These are phyloP conservation scores for Atkinsonella hypoxylon DNA, from an alignment of 2,329 filamentous ascomycete genomes.

Conservation along the genomic window DNA sequence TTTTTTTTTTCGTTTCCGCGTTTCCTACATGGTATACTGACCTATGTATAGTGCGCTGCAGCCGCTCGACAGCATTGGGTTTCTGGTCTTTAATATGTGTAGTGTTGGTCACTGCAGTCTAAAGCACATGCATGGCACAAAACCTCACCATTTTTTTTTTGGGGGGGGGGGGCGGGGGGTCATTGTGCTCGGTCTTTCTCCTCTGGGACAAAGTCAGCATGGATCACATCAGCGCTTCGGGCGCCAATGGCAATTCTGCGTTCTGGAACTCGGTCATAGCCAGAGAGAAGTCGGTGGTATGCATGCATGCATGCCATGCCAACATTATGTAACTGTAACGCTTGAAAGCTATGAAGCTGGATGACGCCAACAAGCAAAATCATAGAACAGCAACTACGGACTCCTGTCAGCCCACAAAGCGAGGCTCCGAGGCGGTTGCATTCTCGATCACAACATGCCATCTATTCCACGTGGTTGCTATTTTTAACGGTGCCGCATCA, in stretches of 20 bases:
- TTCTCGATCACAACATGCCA: background rate
- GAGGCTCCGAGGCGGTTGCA: background rate
- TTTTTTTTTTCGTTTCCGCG: too few relatives aligned
- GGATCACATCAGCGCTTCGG: background rate
- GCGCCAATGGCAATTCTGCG: background rate
- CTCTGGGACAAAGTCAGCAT: too few relatives aligned
- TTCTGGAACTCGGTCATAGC: background rate
- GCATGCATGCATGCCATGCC: too few relatives aligned
- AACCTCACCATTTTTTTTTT: too few relatives aligned
- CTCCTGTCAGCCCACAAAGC: background rate
- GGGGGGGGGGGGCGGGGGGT: too few relatives aligned
- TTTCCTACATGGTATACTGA: too few relatives aligned
- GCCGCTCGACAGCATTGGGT: too few relatives aligned
- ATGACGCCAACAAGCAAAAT: background rate
- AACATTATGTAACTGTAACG: background rate
- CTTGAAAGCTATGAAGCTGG: background rate
- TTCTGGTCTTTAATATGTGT: too few relatives aligned
- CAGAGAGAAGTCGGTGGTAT: background rate
- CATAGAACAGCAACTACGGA: too few relatives aligned
- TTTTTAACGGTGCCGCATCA: background rate
- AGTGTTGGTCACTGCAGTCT: too few relatives aligned
- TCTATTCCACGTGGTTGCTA: background rate
- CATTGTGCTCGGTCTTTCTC: background rate
- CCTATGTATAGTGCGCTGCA: too few relatives aligned
- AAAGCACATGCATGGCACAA: too few relatives aligned